Percentiles rank a stretch among this genome's conserved stretches.
phyloP scores from a whole-genome alignment of 495 filamentous ascomycete genomes.

The Copromyces sp. region DNA sequence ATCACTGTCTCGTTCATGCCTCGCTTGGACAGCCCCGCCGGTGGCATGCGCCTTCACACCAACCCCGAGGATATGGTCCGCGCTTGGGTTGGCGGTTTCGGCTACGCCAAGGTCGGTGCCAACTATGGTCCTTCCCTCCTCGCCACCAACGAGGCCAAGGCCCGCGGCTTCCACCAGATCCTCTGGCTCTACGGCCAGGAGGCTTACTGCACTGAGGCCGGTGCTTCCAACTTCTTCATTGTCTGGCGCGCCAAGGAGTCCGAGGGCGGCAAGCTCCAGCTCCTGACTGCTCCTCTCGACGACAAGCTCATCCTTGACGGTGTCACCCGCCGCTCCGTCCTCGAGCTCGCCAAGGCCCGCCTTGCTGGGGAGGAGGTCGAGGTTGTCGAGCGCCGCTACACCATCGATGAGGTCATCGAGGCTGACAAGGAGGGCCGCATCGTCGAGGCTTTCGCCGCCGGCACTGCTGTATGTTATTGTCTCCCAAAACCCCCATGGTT shows the following conservation, averaged over 20 bases:
- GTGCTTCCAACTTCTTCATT: conserved; percentile 88
- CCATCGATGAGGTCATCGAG: conserved; percentile 65
- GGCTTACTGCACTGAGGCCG: conserved; percentile 75
- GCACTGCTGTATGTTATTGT: conserved; percentile 60
- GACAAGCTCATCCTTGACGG: conserved; percentile 78
- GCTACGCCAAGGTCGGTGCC: conserved; percentile 81
- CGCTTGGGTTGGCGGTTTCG: conserved; percentile 89
- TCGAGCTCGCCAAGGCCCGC: conserved; percentile 60
- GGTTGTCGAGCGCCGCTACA: conserved; percentile 70
- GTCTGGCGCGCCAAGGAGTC: conserved; percentile 60
- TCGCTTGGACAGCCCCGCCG: conserved; percentile 38
- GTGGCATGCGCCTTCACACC: conserved; percentile 68
- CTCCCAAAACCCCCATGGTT: background rate
- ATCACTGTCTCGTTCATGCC: conserved; percentile 72
- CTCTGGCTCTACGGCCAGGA: conserved; percentile 81
- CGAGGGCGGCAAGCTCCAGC: conserved; percentile 51
- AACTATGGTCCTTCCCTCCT: conserved; percentile 81
- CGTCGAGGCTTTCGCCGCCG: conserved; percentile 75
- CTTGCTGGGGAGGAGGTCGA: conserved; percentile 52
- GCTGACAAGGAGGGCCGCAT: conserved; percentile 67
- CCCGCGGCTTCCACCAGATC: conserved; percentile 70
- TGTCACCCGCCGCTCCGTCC: conserved; percentile 66
- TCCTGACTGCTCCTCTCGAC: conserved; percentile 74
- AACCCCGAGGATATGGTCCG: conserved; percentile 67
- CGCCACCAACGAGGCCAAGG: conserved; percentile 61